Base-by-base conservation (phyloP, 345 rosid genomes). In the rapeseed (Brassica napus) region DNA sequence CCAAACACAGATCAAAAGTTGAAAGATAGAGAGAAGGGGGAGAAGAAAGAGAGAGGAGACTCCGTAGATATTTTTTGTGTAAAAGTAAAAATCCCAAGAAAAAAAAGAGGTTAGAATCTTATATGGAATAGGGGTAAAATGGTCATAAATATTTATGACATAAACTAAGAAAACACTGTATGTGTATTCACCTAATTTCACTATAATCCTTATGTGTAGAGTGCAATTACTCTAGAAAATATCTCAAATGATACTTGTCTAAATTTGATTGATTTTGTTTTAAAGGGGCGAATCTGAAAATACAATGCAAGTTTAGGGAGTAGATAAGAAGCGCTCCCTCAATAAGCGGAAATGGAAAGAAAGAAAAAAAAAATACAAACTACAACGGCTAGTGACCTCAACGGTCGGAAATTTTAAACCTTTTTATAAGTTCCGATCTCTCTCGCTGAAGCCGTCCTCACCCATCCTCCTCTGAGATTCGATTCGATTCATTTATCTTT, bases 331-430 rank as follows among this genome's bases (percentile, higher is more conserved):
- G 1, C 74, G 78, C 69, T 59, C 78, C 65, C 23, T 24, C 35
- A 67, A 31, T 49, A 68, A 47, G 16, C 74, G 73, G 74, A 79
- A 44, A 73, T 66, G 98, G 88, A 94, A 92, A 82, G 28, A 26
- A 26, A 30, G 72, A 79, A 57, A 37, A 84, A 82, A 39, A 39
- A 58, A 58, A 8, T 58, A 77, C 69, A 35, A 82, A 62, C 78
- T 67, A 66, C 39, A 63, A 90, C 94, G 94, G 94, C 91, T 90
- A 90, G 94, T 87, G 74, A 87, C 71, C 77, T 32, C 86, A 90
- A 90, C 93, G 95, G 95, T 89, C 90, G 71, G 55, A 89, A 83
- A 60, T 24, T 44, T 83, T 83, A 62, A 28, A 21, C 73, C 63
- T 77, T 44, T 30, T 71, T 55, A 35, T 35, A 35, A 66, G 66